phyloP scores from a whole-genome alignment of 768 basidiomycete species.

The Chlorophyllum brunneum region DNA sequence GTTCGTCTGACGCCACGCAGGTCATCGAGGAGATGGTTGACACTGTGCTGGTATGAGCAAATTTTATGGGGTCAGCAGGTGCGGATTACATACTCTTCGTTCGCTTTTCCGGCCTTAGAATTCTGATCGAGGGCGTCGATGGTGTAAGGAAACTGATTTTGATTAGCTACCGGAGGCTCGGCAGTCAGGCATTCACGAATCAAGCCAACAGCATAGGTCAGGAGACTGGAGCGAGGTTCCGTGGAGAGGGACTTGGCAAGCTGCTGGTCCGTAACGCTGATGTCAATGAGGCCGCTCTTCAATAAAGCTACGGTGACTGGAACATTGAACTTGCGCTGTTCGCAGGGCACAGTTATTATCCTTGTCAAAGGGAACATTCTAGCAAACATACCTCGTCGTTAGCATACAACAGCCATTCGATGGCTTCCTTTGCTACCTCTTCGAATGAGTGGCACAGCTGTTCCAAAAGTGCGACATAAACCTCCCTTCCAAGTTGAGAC shows the following conservation, averaged over 20 bases:
- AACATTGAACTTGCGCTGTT: conserved; percentile 92
- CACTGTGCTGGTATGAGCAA: conserved; percentile 37
- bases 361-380: neutral
- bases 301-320: conserved; percentile 89
- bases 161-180: conserved; percentile 77
- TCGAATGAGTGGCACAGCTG: conserved; percentile 86
- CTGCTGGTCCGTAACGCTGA: conserved; percentile 81
- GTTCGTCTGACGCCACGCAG: conserved; percentile 63
- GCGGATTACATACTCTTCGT: conserved; percentile 69
- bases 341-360: conserved; percentile 1
- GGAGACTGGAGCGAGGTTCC: conserved; percentile 71
- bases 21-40: conserved; percentile 74
- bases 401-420: conserved; percentile 93
- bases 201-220: conserved; percentile 79
- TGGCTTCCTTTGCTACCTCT: conserved; percentile 94
- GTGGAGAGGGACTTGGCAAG: conserved; percentile 80
- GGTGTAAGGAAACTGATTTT: conserved; percentile 73
- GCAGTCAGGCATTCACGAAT: conserved; percentile 83
- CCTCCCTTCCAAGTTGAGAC: conserved; percentile 83
- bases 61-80: conserved; percentile 1
- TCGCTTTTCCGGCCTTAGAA: conserved; percentile 69
- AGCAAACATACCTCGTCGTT: conserved; percentile 82
- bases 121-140: conserved; percentile 81
- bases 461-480: conserved; percentile 86
- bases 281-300: conserved; percentile 75